phyloP scores from a whole-genome alignment of 371 early-diverging fungal species.

The Rhizoclosmatium hyalinum region DNA sequence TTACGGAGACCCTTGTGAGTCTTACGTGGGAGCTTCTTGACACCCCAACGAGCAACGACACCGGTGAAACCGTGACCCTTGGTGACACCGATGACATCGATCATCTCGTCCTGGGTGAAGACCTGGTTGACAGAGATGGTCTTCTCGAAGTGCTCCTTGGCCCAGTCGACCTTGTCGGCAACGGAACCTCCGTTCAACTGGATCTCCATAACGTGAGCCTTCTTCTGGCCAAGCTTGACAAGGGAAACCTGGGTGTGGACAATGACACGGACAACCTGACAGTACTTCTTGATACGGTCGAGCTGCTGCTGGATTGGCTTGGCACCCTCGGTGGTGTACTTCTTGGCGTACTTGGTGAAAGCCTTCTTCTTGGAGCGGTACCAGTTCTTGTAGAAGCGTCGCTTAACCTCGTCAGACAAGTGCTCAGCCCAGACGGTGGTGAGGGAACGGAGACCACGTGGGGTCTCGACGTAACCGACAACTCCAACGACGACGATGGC shows the following conservation, averaged over 20 bases:
- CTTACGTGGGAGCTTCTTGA: conserved; percentile 99
- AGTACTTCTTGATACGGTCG: conserved; percentile 98
- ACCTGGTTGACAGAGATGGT: conserved; percentile 87
- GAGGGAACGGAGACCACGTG: conserved; percentile 95
- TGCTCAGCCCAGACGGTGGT: conserved; percentile 99
- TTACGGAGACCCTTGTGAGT: conserved; percentile 99
- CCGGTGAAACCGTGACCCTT: conserved; percentile 99
- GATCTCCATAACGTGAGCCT: conserved; percentile 98
- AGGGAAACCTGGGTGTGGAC: conserved; percentile 98
- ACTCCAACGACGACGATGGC: conserved; percentile 98
- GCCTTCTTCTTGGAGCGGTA: conserved; percentile 99
- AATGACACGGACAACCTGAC: conserved; percentile 97
- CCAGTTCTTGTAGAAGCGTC: conserved; percentile 99
- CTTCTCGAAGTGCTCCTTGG: conserved; percentile 98
- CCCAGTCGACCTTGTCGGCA: conserved; percentile 98
- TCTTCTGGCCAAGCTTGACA: conserved; percentile 94
- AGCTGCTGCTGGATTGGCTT: conserved; percentile 92
- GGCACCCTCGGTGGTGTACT: conserved; percentile 85
- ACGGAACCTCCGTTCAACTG: conserved; percentile 99
- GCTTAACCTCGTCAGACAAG: conserved; percentile 96
- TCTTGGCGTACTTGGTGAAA: conserved; percentile 97
- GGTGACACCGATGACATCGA: conserved; percentile 99
- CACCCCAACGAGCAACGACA: conserved; percentile 99
- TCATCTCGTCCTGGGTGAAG: conserved; percentile 98
- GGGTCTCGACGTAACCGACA: conserved; percentile 99